A percentile compares a stretch with the other conserved stretches of the same genome.
Conservation (phyloP, 164 flowering plant genomes). For the Warburgia ugandensis region DNA sequence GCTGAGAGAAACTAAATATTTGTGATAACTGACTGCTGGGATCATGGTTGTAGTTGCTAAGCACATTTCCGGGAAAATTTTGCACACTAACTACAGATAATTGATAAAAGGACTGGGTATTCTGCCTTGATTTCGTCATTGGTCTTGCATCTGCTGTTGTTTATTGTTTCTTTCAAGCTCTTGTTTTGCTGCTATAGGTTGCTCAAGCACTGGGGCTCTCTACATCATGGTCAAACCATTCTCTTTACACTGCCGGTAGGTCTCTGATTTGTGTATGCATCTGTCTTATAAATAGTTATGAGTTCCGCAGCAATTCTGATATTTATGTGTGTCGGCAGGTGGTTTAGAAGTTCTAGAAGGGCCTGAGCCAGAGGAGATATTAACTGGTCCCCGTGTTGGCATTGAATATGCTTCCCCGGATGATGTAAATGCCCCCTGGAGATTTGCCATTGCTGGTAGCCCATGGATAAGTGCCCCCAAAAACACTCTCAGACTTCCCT, state of each 20-base stretch:
- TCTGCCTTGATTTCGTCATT: not conserved
- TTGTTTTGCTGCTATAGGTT: constrained; percentile 32
- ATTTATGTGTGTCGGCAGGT: constrained; percentile 32
- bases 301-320: constrained; percentile 3
- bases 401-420: constrained; percentile 90
- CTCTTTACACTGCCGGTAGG: constrained; percentile 69
- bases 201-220: constrained; percentile 93
- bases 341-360: constrained; percentile 90
- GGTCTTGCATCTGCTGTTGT: not conserved
- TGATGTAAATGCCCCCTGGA: constrained; percentile 83
- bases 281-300: not conserved
- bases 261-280: not conserved
- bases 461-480: constrained; percentile 97
- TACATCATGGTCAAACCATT: constrained; percentile 86
- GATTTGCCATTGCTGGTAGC: constrained; percentile 82
- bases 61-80: not conserved
- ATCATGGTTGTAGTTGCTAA: no score
- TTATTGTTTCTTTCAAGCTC: not conserved
- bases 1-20: no score
- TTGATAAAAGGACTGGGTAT: no score
- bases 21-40: no score
- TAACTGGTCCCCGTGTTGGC: constrained; percentile 93
- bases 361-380: constrained; percentile 69
- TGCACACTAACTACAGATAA: no score
- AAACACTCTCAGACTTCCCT: constrained; percentile 56